A percentile compares a stretch with the other conserved stretches of the same genome.
phyloP scores from a whole-genome alignment of 257 asterid genomes.

The Fraxinus americana region DNA sequence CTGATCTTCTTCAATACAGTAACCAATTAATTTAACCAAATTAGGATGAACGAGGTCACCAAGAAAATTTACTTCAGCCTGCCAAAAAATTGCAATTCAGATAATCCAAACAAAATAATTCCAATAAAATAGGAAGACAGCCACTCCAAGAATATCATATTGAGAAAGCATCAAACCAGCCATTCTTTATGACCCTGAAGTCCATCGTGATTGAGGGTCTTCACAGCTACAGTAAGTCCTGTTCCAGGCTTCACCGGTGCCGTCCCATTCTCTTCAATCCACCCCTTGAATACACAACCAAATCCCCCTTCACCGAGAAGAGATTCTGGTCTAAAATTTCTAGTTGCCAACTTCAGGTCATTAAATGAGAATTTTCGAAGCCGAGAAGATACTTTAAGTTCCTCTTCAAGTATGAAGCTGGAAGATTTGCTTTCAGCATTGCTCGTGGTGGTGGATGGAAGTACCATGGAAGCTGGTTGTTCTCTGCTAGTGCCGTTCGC shows the following conservation, averaged over 20 bases:
- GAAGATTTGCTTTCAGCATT: conserved; percentile 63
- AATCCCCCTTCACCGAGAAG: conserved; percentile 81
- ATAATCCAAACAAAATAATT: conserved; percentile 1
- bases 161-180: conserved; percentile 58
- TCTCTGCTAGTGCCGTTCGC: conserved; percentile 50
- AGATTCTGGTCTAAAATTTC: conserved; percentile 74
- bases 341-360: conserved; percentile 68
- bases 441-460: conserved; percentile 63
- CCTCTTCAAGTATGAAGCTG: conserved; percentile 60
- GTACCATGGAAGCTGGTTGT: conserved; percentile 40
- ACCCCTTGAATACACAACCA: conserved; percentile 78
- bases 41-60: conserved; percentile 64
- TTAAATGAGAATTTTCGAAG: conserved; percentile 62
- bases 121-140: not conserved
- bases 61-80: conserved; percentile 66
- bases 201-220: conserved; percentile 75
- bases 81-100: conserved; percentile 28
- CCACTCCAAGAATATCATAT: not conserved
- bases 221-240: conserved; percentile 76
- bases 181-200: conserved; percentile 93
- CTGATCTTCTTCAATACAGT: conserved; percentile 64
- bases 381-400: conserved; percentile 64
- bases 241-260: conserved; percentile 77
- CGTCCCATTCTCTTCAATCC: conserved; percentile 65
- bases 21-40: conserved; percentile 59